phyloP scores from a whole-genome alignment of 148 eudicot species.

The Bassia scoparia region DNA sequence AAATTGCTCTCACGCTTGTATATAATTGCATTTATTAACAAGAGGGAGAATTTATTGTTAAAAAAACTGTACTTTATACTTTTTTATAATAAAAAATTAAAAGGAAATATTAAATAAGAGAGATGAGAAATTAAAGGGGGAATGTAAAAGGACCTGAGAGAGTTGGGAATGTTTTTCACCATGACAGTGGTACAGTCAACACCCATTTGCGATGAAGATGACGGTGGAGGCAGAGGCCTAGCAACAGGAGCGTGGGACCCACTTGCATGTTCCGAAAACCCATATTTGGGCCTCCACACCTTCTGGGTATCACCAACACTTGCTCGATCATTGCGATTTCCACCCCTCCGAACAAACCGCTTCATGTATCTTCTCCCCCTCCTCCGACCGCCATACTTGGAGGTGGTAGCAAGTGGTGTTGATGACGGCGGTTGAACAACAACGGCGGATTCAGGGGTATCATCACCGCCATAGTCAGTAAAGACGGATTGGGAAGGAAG shows the following conservation, averaged over 20 bases:
- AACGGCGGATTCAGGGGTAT: too few relatives aligned
- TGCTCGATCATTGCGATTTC: too few relatives aligned
- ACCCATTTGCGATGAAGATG: constrained; percentile 5
- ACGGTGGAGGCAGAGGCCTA: not conserved
- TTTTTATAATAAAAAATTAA: too few relatives aligned
- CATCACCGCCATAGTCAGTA: too few relatives aligned
- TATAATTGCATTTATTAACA: not conserved
- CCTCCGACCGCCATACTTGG: not conserved
- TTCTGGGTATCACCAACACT: too few relatives aligned
- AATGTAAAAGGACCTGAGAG: constrained; percentile 16
- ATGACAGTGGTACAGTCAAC: constrained; percentile 19
- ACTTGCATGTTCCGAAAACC: not conserved
- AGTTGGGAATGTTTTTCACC: constrained; percentile 23
- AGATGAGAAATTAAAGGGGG: not conserved
- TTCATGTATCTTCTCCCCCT: not conserved
- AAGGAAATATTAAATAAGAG: not conserved
- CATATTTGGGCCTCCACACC: too few relatives aligned
- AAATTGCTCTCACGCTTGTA: not conserved
- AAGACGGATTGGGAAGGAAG: too few relatives aligned
- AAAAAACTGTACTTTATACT: not conserved
- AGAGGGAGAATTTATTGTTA: not conserved
- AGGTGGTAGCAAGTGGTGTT: too few relatives aligned
- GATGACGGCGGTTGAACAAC: too few relatives aligned
- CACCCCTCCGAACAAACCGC: too few relatives aligned
- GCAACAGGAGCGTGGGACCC: not conserved